phyloP scores from a whole-genome alignment of 495 filamentous ascomycete species.

The Sabuloglossum arenarium region DNA sequence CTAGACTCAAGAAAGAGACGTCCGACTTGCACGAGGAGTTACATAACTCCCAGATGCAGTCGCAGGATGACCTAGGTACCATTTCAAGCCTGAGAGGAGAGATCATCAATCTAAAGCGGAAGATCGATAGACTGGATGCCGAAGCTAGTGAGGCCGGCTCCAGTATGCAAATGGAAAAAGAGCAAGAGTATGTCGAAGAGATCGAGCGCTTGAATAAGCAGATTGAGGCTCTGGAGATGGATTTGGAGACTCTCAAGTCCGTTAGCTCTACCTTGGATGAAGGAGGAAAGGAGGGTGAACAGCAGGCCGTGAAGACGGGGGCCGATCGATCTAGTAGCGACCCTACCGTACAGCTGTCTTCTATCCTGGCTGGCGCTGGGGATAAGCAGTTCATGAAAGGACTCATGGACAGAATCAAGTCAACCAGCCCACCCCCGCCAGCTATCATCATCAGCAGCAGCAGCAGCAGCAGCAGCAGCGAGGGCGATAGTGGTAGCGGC shows the following conservation, averaged over 20 bases:
- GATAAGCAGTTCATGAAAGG: too few relatives aligned
- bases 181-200: background rate
- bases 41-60: background rate
- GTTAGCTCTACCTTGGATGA: background rate
- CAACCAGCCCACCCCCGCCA: too few relatives aligned
- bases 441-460: too few relatives aligned
- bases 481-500: too few relatives aligned
- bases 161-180: background rate
- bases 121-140: background rate
- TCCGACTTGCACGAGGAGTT: background rate
- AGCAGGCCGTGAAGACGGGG: background rate
- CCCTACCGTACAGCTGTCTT: background rate
- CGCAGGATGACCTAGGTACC: background rate
- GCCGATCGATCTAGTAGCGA: background rate
- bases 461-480: too few relatives aligned
- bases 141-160: background rate
- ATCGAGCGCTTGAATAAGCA: background rate
- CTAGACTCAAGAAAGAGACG: background rate
- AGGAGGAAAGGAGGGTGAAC: background rate
- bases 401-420: too few relatives aligned
- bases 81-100: background rate
- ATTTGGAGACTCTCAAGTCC: background rate
- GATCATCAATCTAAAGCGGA: background rate
- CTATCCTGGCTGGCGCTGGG: background rate
- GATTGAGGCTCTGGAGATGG: background rate